Evolutionary conservation across 2,329 filamentous ascomycete genomes (phyloP), one percentile per base, ranked within the genome.

Genomic region (Colletotrichum eremochloae): DNA sequence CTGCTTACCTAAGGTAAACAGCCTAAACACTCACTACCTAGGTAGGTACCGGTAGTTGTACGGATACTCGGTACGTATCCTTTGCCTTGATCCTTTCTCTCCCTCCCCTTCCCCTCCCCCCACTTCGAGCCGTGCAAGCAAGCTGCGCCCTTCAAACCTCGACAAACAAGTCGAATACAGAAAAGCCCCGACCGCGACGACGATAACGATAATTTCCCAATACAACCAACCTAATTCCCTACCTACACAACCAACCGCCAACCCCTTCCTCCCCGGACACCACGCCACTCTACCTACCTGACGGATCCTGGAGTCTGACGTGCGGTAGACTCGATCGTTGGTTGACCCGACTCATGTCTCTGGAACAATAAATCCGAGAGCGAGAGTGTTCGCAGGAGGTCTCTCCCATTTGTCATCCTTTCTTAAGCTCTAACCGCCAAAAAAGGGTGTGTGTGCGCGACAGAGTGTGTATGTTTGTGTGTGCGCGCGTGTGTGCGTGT

Each of bases 361-460:
- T 50, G 36, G 29, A 53, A 20, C 65, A 58, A 52, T 63, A 68
- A 24, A 66, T 36, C 48, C 48, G 38, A 57, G 57, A 72, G 63
- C 56, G 24, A 48, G n/a, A 67, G 58, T 38, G 52, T 68, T 33
- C 38, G 68, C 50, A 60, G 44, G 38, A 63, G 53, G 5, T 18
- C 29, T 44, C 33, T 4, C 24, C 44, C 57, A 71, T 71, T 71
- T 71, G 68, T 71, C 68, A 71, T 58, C 68, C 40, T 44, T 20
- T 44, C 50, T 38, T 20, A 14, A 15, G 8, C 56, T 52, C 42
- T 31, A 29, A 38, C 18, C 24, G 46, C 63, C 29, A 31, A 57
- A 60, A 42, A 55, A 0, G 20, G 1, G 44, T n/a, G 44, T n/a
- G 18, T 46, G 8, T 48, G 20, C 11, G 24, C 24, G 24, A 24